Percentiles rank a stretch among this genome's conserved stretches.
These are phyloP conservation scores for Persicaria tinctoria DNA, from an alignment of 148 eudicot species.

Conservation along the genomic window DNA sequence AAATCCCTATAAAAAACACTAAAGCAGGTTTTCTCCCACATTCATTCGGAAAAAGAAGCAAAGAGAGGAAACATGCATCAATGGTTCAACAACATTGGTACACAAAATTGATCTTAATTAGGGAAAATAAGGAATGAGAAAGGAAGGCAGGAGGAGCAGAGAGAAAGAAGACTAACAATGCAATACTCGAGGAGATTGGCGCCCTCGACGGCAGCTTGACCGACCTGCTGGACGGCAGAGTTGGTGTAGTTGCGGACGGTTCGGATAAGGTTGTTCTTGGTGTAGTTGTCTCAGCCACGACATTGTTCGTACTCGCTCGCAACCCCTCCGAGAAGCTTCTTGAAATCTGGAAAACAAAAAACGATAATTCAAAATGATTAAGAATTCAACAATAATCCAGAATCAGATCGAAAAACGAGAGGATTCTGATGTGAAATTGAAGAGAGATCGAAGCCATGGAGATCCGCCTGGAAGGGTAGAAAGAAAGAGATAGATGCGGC, in stretches of 20 bases:
- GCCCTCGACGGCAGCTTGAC: slow-evolving; percentile 87
- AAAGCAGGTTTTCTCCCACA: too few relatives aligned
- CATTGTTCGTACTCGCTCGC: slow-evolving; percentile 27
- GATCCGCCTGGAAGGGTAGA: too few relatives aligned
- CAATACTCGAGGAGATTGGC: slow-evolving; percentile 81
- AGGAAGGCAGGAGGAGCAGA: not conserved
- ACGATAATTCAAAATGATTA: too few relatives aligned
- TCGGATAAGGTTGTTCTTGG: slow-evolving; percentile 75
- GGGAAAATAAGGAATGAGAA: not conserved
- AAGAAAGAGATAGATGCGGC: too few relatives aligned
- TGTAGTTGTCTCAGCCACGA: slow-evolving; percentile 76
- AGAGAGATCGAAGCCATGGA: too few relatives aligned
- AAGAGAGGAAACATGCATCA: too few relatives aligned
- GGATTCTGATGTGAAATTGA: too few relatives aligned
- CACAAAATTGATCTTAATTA: not conserved
- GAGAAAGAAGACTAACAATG: slow-evolving; percentile 30
- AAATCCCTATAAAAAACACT: not conserved
- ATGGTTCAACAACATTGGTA: too few relatives aligned
- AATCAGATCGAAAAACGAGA: too few relatives aligned
- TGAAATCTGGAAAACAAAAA: not conserved
- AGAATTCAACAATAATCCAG: too few relatives aligned
- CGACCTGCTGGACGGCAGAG: slow-evolving; percentile 81
- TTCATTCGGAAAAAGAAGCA: too few relatives aligned
- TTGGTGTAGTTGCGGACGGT: slow-evolving; percentile 78
- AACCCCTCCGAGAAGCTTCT: not conserved